Evolutionary conservation across 148 eudicot species (phyloP), one percentile per base, ranked within the genome.

Genomic region (Salicornia ramosissima): DNA sequence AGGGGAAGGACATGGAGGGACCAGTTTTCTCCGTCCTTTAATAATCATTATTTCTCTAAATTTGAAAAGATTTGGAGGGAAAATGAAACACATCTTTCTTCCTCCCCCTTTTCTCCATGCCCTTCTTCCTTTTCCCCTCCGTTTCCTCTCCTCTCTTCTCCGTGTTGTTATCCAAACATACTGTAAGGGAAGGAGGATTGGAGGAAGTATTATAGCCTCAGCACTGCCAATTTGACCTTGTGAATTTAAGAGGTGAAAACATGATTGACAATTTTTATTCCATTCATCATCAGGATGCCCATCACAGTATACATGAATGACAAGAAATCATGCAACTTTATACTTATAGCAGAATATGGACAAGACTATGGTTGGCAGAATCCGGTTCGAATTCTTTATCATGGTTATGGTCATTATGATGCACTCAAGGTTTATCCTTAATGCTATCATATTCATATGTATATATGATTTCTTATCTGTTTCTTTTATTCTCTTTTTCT

Each of bases 381-480:
- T 68, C 88, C 97, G 10, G 63, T 91, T 70, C 75, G 85, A 19
- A 90, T 91, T 47, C 82, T 87, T 51, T 91, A 88, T 67, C 86
- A 91, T 78, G 91, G 90, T 71, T 88, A 82, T 40, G 97, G 97
- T 18, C 97, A 91, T 76, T 91, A 91, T 50, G 95, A 91, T 75
- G 88, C 89, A 42, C 78, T 91, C 67, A 77, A 75, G 74, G 55
- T n/a, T 49, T 45, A 56, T 54, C 67, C 73, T 24, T 65, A 29
- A 69, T 26, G 61, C 56, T 46, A 54, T 62, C 14, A 74, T n/a
- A n/a, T n/a, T n/a, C n/a, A n/a, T n/a, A n/a, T n/a, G n/a, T n/a
- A n/a, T n/a, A 74, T 78, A 73, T 36, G 42, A 53, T 68, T 13
- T 72, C 71, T 45, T 11, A 65, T 46, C 15, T 19, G 25, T 18